Conservation (phyloP, 2,329 filamentous ascomycete species). For the Fusarium praegraminearum region DNA sequence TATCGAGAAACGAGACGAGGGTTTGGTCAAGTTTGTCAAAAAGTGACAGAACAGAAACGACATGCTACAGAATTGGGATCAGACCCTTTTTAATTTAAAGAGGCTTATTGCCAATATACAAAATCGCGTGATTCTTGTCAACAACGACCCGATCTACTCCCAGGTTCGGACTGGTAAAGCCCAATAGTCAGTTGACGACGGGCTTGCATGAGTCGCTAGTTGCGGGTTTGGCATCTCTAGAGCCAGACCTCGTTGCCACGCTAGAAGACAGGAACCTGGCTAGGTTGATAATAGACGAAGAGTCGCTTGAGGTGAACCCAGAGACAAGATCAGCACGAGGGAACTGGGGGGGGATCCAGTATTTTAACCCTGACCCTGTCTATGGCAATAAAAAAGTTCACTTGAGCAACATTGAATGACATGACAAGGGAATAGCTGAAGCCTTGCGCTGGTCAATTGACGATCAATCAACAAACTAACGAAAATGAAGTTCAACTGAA, state of each 20-base stretch:
- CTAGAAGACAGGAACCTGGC: slow-evolving; percentile 15
- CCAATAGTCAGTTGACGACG: slow-evolving; percentile 27
- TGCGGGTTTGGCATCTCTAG: slow-evolving; percentile 11
- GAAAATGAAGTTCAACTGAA: slow-evolving; percentile 1
- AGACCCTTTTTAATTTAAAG: slow-evolving; percentile 25
- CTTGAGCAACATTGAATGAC: slow-evolving; percentile 1
- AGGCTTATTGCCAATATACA: slow-evolving; percentile 21
- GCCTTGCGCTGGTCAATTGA: background rate
- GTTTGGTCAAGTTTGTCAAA: background rate
- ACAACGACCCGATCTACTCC: slow-evolving; percentile 3
- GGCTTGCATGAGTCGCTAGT: slow-evolving; percentile 36
- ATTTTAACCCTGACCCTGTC: slow-evolving; percentile 6
- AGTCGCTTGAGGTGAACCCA: background rate
- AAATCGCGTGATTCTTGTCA: slow-evolving; percentile 15
- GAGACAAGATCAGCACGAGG: slow-evolving; percentile 16
- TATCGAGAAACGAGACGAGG: slow-evolving; percentile 1
- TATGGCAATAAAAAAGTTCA: background rate
- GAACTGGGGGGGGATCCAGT: slow-evolving; percentile 14
- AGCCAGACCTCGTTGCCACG: background rate
- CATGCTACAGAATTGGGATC: background rate
- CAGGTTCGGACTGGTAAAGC: slow-evolving; percentile 8
- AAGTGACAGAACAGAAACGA: background rate
- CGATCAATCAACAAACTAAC: background rate
- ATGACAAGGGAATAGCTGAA: slow-evolving; percentile 8
- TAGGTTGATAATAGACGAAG: background rate